Conservation (phyloP, 192 early-diverging fungal genomes). For the Kappamyces sp. region DNA sequence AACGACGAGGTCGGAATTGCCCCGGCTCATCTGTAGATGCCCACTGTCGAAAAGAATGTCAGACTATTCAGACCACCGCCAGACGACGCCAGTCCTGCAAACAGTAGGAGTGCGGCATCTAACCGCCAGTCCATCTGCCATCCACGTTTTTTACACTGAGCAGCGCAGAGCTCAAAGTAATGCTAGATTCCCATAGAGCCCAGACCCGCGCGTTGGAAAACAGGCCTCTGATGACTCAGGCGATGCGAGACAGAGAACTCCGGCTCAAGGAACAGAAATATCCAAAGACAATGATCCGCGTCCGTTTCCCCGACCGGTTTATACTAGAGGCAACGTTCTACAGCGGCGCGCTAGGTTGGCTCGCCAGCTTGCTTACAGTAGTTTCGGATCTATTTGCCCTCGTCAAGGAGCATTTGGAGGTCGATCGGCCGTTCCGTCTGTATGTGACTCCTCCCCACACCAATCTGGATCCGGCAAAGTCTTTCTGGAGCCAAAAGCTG, state of each 20-base stretch:
- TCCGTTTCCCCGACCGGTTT: conserved; percentile 75
- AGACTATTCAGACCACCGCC: conserved; percentile 52
- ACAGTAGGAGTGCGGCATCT: neutral
- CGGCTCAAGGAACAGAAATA: conserved; percentile 55
- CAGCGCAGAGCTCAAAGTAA: conserved; percentile 59
- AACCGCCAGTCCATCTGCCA: conserved; percentile 65
- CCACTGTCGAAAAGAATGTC: conserved; percentile 24
- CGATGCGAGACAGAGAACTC: conserved; percentile 67
- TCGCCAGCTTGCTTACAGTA: conserved; percentile 3
- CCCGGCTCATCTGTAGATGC: neutral
- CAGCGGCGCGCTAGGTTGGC: conserved; percentile 54
- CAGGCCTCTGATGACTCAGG: conserved; percentile 70
- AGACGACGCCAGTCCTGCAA: conserved; percentile 15
- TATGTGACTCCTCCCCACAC: conserved; percentile 37
- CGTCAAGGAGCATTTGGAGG: conserved; percentile 11
- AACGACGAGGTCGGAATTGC: conserved; percentile 5
- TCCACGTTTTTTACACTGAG: conserved; percentile 81
- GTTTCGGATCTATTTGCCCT: conserved; percentile 16
- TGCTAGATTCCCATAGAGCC: conserved; percentile 53
- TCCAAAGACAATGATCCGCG: conserved; percentile 69
- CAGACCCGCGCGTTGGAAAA: conserved; percentile 42
- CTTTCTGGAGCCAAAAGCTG: conserved; percentile 40
- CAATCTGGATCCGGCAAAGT: conserved; percentile 20
- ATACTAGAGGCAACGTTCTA: conserved; percentile 71
- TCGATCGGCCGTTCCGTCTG: conserved; percentile 20